phyloP scores from a whole-genome alignment of 1,139 yeast species.

The Debaryomycetaceae sp. region DNA sequence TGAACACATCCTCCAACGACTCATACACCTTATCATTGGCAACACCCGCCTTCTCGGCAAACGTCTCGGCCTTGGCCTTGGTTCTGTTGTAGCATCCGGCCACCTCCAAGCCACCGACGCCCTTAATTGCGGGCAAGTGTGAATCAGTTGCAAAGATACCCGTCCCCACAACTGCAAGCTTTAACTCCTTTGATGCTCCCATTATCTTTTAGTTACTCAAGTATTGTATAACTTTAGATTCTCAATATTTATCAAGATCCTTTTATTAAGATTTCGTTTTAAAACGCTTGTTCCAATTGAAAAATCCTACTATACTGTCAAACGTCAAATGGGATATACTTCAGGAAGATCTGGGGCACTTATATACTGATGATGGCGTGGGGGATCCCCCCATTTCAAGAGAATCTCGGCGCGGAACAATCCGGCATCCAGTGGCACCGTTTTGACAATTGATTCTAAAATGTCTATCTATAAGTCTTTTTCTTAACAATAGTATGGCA shows the following conservation, averaged over 20 bases:
- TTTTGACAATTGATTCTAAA: too few species aligned
- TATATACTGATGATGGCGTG: too few species aligned
- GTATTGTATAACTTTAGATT: background rate
- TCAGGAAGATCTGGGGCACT: too few species aligned
- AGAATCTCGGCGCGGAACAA: too few species aligned
- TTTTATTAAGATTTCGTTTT: too few species aligned
- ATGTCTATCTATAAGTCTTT: background rate
- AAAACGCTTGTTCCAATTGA: too few species aligned
- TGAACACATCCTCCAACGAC: conserved; percentile 59
- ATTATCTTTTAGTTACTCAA: conserved; percentile 1
- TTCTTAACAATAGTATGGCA: background rate
- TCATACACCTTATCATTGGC: conserved; percentile 55
- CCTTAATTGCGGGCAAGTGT: conserved; percentile 72
- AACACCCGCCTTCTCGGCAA: conserved; percentile 64
- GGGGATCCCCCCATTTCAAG: too few species aligned
- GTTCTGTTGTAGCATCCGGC: conserved; percentile 79
- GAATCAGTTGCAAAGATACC: conserved; percentile 86
- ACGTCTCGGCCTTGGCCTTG: conserved; percentile 70
- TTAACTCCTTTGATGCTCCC: conserved; percentile 21
- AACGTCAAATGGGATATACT: too few species aligned
- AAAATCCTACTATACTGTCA: too few species aligned
- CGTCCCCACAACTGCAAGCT: conserved; percentile 81
- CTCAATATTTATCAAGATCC: background rate
- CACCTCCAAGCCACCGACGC: conserved; percentile 30
- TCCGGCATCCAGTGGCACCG: too few species aligned